A percentile compares a stretch with the other conserved stretches of the same genome.
These are phyloP conservation scores for Ascochyta fabae DNA, from an alignment of 2,329 filamentous ascomycete species.

Conservation along the genomic window DNA sequence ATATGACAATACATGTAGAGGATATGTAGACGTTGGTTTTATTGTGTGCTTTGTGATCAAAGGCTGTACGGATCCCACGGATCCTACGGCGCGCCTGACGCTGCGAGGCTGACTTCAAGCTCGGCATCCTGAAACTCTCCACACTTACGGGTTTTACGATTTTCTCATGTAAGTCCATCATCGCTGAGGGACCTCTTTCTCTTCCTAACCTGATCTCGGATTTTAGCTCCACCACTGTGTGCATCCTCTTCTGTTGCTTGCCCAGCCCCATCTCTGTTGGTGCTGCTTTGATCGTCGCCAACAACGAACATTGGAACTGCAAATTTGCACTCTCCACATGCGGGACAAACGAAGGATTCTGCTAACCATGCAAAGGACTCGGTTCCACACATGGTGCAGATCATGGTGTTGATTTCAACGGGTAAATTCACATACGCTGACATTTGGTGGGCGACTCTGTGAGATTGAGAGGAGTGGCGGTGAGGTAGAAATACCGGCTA, in stretches of 20 bases:
- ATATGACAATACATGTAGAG: neutral
- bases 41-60: too few relatives aligned
- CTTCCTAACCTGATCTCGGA: neutral
- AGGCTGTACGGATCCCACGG: too few relatives aligned
- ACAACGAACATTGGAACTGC: neutral
- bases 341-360: conserved; percentile 16
- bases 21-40: neutral
- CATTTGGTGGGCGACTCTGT: neutral
- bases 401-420: conserved; percentile 6
- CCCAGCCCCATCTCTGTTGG: neutral
- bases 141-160: neutral
- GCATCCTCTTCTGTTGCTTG: neutral
- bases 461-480: neutral
- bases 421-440: conserved; percentile 18
- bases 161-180: neutral
- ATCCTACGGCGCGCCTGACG: too few relatives aligned
- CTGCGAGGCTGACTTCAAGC: too few relatives aligned
- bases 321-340: conserved; percentile 9
- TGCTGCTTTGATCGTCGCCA: neutral
- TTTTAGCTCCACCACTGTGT: neutral
- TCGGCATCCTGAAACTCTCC: neutral
- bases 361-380: conserved; percentile 22
- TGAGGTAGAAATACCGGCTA: neutral
- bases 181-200: neutral
- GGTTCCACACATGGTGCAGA: conserved; percentile 16